Evolutionary conservation across 2,329 filamentous ascomycete genomes (phyloP), one percentile per base, ranked within the genome.

Genomic region (Myriosclerotinia duriaeana): DNA sequence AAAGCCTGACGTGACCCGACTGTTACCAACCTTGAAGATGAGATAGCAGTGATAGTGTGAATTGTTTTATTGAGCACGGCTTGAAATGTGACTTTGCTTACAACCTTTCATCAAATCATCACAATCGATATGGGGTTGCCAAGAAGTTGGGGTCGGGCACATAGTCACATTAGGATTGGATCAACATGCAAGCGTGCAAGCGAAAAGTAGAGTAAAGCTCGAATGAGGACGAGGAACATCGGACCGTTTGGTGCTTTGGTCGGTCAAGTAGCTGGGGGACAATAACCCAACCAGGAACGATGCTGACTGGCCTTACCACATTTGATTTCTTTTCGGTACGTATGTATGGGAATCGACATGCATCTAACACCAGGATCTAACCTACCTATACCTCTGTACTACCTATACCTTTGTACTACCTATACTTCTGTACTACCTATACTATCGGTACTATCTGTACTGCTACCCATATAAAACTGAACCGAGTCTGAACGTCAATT

Each of bases 151-250:
- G 46, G 34, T 54, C 46, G 60, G 60, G 60, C 60, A 63, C 48
- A 63, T n/a, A 54, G 48, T 63, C 60, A 63, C 38, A 63, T 63
- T 54, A 26, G 60, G 60, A 63, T 63, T 63, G 50, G 36, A 54
- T 17, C 60, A 36, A 54, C 44, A 54, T 17, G 34, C 34, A 38
- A 54, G 34, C 15, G 38, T 40, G n/a, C 15, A 42, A 53, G 34
- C 36, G 60, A 26, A 63, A 63, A 54, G 22, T 48, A 63, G 60
- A 63, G 60, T 15, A 42, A 42, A 46, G 38, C 59, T 53, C 68
- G 62, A 66, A 65, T 53, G 59, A 62, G 65, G 50, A 36, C 34
- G 44, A 60, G 63, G 64, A 65, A 65, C 64, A 70, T 70, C 69
- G 61, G 64, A 63, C 64, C 64, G 64, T 68, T 63, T 68, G 52